A percentile compares a stretch with the other conserved stretches of the same genome.
phyloP scores from a whole-genome alignment of 768 basidiomycete species.

The Phallus indusiatus region DNA sequence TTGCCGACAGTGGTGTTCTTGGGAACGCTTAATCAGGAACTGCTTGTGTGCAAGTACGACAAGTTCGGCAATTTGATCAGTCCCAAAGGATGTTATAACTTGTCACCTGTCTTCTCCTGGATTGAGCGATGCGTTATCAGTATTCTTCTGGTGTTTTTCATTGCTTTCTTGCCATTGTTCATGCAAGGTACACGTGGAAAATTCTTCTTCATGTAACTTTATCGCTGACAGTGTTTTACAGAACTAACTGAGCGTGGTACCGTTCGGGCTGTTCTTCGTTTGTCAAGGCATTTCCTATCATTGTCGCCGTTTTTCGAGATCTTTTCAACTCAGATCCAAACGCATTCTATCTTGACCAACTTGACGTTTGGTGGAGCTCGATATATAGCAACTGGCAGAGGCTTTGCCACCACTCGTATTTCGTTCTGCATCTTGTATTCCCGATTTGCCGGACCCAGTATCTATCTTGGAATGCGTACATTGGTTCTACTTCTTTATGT shows the following conservation, averaged over 20 bases:
- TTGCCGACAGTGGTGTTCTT: slow-evolving; percentile 79
- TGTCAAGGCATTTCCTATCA: slow-evolving; percentile 90
- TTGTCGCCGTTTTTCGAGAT: slow-evolving; percentile 95
- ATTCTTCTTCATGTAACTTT: background rate
- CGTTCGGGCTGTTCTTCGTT: slow-evolving; percentile 80
- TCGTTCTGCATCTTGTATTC: slow-evolving; percentile 95
- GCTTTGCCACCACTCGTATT: slow-evolving; percentile 93
- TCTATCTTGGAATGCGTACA: slow-evolving; percentile 94
- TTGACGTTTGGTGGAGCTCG: slow-evolving; percentile 96
- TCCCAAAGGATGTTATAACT: slow-evolving; percentile 90
- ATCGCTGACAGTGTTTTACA: slow-evolving; percentile 25
- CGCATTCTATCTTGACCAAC: slow-evolving; percentile 94
- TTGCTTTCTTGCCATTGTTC: slow-evolving; percentile 90
- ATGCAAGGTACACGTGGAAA: slow-evolving; percentile 58
- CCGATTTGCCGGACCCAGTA: slow-evolving; percentile 96
- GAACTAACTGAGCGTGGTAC: slow-evolving; percentile 96
- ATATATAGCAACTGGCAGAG: slow-evolving; percentile 98
- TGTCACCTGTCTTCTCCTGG: slow-evolving; percentile 90
- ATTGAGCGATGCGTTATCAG: slow-evolving; percentile 94
- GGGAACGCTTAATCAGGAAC: slow-evolving; percentile 79
- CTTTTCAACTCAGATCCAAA: slow-evolving; percentile 96
- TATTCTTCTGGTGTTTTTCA: slow-evolving; percentile 98
- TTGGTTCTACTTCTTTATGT: slow-evolving; percentile 89
- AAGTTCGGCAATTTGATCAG: slow-evolving; percentile 61
- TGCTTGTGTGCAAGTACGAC: slow-evolving; percentile 75